phyloP scores from a whole-genome alignment of 1,284 basidiomycete species.

The Chondrostereum purpureum region DNA sequence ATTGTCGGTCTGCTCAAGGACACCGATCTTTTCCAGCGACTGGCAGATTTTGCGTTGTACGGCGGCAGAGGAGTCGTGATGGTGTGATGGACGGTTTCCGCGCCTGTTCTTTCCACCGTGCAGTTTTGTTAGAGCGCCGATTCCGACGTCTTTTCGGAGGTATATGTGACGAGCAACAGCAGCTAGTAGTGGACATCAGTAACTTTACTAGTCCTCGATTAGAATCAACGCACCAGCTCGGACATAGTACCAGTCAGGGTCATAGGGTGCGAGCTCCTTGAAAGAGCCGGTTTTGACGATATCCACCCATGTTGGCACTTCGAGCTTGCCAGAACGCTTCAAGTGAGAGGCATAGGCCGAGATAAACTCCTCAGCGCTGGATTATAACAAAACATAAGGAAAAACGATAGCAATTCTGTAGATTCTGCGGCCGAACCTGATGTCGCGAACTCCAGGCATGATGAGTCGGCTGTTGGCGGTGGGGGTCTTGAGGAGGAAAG shows the following conservation, averaged over 20 bases:
- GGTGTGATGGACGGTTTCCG: constrained; percentile 93
- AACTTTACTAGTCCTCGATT: constrained; percentile 9
- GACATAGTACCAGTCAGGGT: constrained; percentile 99
- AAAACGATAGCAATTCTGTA: constrained; percentile 15
- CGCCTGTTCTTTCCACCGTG: constrained; percentile 96
- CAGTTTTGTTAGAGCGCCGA: constrained; percentile 94
- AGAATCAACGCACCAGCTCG: constrained; percentile 72
- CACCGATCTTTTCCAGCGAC: constrained; percentile 97
- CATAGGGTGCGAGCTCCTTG: constrained; percentile 99
- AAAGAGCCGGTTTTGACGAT: constrained; percentile 97
- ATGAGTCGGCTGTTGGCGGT: constrained; percentile 34
- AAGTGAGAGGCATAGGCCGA: constrained; percentile 88
- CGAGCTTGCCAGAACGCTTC: constrained; percentile 95
- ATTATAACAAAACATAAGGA: constrained; percentile 17
- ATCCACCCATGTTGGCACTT: constrained; percentile 99
- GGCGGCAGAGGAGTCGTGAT: constrained; percentile 80
- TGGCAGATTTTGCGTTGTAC: constrained; percentile 93
- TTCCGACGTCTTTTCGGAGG: constrained; percentile 97
- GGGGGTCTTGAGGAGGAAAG: constrained; percentile 34
- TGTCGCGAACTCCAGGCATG: constrained; percentile 92
- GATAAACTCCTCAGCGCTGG: constrained; percentile 91
- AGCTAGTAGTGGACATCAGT: constrained; percentile 53
- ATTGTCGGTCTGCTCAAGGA: constrained; percentile 89
- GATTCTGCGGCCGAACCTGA: constrained; percentile 50
- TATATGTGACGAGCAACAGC: constrained; percentile 99